These are phyloP conservation scores for Aspergillus felis DNA, from an alignment of 2,329 filamentous ascomycete genomes.

Conservation along the genomic window DNA sequence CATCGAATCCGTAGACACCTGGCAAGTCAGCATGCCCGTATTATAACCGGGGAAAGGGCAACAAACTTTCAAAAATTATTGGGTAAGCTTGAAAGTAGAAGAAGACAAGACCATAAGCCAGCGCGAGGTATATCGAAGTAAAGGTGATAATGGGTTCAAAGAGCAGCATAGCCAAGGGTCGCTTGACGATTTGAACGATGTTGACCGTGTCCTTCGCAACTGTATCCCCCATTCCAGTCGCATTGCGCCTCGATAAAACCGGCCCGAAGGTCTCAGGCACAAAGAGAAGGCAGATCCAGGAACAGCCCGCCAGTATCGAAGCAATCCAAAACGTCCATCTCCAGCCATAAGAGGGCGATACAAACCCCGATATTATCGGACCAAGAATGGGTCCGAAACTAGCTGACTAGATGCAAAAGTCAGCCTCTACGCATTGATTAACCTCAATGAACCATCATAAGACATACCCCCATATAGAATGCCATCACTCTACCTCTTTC, in stretches of 20 bases:
- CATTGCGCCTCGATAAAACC: not conserved
- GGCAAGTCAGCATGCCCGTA: not conserved
- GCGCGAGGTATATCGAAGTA: conserved; percentile 65
- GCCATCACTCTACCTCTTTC: conserved; percentile 37
- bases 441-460: not conserved
- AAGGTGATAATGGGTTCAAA: conserved; percentile 71
- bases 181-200: conserved; percentile 64
- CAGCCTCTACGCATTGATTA: not conserved
- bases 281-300: conserved; percentile 57
- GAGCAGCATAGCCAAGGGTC: conserved; percentile 68
- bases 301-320: conserved; percentile 59
- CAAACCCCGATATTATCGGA: conserved; percentile 45
- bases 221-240: conserved; percentile 29
- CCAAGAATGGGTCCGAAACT: conserved; percentile 41
- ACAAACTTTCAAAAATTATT: conserved; percentile 57
- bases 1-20: conserved; percentile 59
- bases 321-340: conserved; percentile 54
- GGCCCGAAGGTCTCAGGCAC: conserved; percentile 43
- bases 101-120: conserved; percentile 65
- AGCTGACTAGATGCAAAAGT: conserved; percentile 21
- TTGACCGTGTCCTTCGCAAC: conserved; percentile 33
- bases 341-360: conserved; percentile 37
- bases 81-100: conserved; percentile 76
- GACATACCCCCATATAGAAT: conserved; percentile 39
- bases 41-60: rapidly evolving